Conservation (phyloP, 176 grass and related monocot genomes). For the Musa itinerans region DNA sequence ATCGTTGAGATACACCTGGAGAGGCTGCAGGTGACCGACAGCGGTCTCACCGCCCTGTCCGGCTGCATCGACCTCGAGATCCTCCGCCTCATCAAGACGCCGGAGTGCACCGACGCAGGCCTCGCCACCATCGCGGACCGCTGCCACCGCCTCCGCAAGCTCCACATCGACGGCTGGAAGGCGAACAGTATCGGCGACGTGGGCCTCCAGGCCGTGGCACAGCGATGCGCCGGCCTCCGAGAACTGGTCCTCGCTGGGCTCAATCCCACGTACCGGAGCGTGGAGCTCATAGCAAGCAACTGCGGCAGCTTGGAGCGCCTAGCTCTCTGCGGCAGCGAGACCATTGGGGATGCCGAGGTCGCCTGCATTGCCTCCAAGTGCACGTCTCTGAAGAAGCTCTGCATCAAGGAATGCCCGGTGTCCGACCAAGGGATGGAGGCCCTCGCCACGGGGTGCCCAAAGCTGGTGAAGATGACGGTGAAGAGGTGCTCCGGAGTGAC, state of each 20-base stretch:
- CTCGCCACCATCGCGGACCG: slow-evolving; percentile 53
- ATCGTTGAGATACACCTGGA: slow-evolving; percentile 85
- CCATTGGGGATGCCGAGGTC: slow-evolving; percentile 75
- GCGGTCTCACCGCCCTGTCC: slow-evolving; percentile 55
- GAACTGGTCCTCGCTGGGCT: slow-evolving; percentile 87
- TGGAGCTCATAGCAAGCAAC: slow-evolving; percentile 57
- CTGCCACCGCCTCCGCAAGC: slow-evolving; percentile 71
- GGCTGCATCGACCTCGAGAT: slow-evolving; percentile 53
- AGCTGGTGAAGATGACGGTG: slow-evolving; percentile 87
- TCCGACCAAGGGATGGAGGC: slow-evolving; percentile 80
- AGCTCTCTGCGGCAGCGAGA: slow-evolving; percentile 77
- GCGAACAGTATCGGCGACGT: slow-evolving; percentile 73
- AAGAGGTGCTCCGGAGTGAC: slow-evolving; percentile 83
- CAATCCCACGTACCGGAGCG: slow-evolving; percentile 60
- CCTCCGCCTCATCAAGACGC: slow-evolving; percentile 82
- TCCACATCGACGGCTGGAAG: slow-evolving; percentile 92
- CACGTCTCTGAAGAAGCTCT: slow-evolving; percentile 75
- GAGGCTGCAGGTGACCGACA: slow-evolving; percentile 84
- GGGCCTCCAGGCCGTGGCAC: slow-evolving; percentile 59
- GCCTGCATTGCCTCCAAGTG: slow-evolving; percentile 79
- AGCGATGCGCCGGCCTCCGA: slow-evolving; percentile 53
- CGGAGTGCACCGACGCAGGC: slow-evolving; percentile 75
- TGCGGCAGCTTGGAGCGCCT: slow-evolving; percentile 75
- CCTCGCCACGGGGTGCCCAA: slow-evolving; percentile 62
- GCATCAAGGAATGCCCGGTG: slow-evolving; percentile 92